Percentiles rank a stretch among this genome's conserved stretches.
phyloP scores from a whole-genome alignment of 768 basidiomycete species.

The Boletus pseudopeckii region DNA sequence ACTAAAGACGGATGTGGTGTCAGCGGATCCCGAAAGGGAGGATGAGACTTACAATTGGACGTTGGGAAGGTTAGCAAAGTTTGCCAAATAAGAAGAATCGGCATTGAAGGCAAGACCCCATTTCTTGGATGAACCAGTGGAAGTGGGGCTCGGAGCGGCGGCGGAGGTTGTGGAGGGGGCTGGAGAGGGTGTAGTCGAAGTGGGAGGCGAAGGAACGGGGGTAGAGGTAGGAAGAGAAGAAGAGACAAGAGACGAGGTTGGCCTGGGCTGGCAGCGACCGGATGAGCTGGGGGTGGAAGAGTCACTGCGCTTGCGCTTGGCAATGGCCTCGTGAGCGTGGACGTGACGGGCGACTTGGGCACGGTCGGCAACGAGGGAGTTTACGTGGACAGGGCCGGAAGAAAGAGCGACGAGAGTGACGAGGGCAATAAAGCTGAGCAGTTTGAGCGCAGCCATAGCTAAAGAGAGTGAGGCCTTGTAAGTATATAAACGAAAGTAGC shows the following conservation, averaged over 20 bases:
- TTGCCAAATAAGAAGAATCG: constrained; percentile 34
- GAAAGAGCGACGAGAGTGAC: constrained; percentile 55
- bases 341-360: constrained; percentile 44
- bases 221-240: constrained; percentile 3
- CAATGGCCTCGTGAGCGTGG: constrained; percentile 43
- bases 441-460: constrained; percentile 47
- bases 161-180: constrained; percentile 15
- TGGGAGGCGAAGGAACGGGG: constrained; percentile 4
- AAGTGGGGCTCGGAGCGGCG: constrained; percentile 17
- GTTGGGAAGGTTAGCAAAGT: constrained; percentile 40
- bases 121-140: constrained; percentile 27
- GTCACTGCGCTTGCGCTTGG: constrained; percentile 49
- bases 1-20: constrained; percentile 20
- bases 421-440: constrained; percentile 58
- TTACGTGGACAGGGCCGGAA: constrained; percentile 42
- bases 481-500: no score
- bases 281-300: constrained; percentile 24
- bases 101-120: constrained; percentile 65
- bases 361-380: constrained; percentile 47
- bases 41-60: constrained; percentile 39
- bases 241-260: constrained; percentile 27
- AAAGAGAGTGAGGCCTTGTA: not conserved
- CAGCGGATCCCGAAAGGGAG: not conserved
- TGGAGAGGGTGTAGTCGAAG: not conserved
- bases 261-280: constrained; percentile 58